These are phyloP conservation scores for Hordeum marinum DNA, from an alignment of 176 grass and related monocot species.

Conservation along the genomic window DNA sequence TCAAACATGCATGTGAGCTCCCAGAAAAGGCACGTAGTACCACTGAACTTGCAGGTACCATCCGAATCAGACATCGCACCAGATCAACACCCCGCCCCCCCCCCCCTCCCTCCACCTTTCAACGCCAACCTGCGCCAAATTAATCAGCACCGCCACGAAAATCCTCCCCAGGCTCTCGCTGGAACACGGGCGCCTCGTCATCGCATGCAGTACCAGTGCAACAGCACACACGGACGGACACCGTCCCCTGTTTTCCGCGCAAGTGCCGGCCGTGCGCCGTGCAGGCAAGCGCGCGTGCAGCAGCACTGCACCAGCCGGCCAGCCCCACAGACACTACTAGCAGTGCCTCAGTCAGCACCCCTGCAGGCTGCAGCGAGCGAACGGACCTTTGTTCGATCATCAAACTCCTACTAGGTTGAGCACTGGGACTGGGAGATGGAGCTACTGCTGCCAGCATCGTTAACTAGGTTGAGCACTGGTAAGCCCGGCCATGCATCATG, in stretches of 20 bases:
- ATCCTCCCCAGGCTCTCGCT: too few relatives aligned
- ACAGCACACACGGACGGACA: neutral
- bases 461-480: neutral
- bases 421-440: neutral
- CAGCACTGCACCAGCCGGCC: neutral
- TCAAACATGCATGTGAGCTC: too few relatives aligned
- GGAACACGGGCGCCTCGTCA: neutral
- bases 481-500: neutral
- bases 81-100: too few relatives aligned
- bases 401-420: too few relatives aligned
- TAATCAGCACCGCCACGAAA: neutral
- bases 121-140: neutral
- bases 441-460: neutral
- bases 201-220: neutral
- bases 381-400: neutral
- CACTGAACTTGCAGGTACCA: too few relatives aligned
- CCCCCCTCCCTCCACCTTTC: neutral
- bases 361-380: neutral
- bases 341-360: neutral
- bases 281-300: neutral
- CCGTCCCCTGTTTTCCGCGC: neutral
- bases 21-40: too few relatives aligned
- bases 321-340: constrained; percentile 7
- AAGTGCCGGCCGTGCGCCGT: neutral
- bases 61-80: neutral